These are phyloP conservation scores for Miscanthus lutarioriparius DNA, from an alignment of 176 grass and related monocot species.

Conservation along the genomic window DNA sequence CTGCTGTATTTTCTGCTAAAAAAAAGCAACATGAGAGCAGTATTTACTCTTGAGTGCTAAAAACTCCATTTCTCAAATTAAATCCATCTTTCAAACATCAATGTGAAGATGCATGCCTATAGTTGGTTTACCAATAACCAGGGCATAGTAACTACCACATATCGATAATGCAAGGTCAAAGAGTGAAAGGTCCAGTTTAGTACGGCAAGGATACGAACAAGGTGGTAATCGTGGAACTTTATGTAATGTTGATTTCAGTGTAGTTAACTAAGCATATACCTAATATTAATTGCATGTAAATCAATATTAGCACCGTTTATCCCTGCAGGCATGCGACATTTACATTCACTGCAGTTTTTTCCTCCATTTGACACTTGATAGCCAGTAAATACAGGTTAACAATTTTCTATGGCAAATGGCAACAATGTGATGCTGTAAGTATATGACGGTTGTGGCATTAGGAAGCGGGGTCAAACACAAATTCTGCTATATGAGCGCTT, in stretches of 20 bases:
- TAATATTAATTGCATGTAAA: neutral
- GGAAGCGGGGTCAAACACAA: neutral
- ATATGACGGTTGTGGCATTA: neutral
- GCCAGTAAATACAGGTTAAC: slow-evolving; percentile 11
- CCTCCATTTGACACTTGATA: neutral
- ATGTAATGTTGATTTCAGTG: neutral
- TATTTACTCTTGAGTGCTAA: slow-evolving; percentile 10
- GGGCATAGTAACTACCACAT: neutral
- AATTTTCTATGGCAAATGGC: slow-evolving; percentile 12
- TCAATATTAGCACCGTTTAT: slow-evolving; percentile 17
- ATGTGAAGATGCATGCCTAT: neutral
- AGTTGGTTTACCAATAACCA: neutral
- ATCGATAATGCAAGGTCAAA: neutral
- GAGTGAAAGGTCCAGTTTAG: neutral
- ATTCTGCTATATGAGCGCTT: neutral
- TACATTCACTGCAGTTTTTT: neutral
- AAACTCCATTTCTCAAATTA: neutral
- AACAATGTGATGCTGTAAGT: neutral
- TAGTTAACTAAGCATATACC: neutral
- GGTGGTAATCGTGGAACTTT: neutral
- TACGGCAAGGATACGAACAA: neutral
- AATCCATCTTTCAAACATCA: slow-evolving; percentile 12
- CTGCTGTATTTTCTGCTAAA: too few species aligned
- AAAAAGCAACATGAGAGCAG: neutral
- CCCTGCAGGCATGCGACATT: neutral